Base-by-base conservation (phyloP, 2,329 filamentous ascomycete genomes). In the Pestalotiopsis sp. region DNA sequence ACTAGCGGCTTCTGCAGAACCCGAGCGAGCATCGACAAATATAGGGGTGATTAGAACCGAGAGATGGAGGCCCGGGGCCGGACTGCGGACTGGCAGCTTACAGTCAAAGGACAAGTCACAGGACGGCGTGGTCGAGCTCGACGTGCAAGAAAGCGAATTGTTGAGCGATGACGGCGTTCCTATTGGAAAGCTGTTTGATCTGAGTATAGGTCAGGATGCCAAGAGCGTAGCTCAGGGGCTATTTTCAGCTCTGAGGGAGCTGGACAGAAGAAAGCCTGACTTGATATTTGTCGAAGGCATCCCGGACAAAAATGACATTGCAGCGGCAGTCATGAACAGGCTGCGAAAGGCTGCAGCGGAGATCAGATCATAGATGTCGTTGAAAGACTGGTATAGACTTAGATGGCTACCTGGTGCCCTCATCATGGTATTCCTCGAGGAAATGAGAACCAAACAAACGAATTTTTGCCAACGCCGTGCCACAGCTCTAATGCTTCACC, bases 201-300 rank as follows among this genome's bases (percentile, higher is more conserved):
- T 97, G 60, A 82, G 89, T 69, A 84, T 99, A 14, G 95, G 95
- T 0, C 82, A 81, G 17, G 88, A 92, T 59, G 90, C 90, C 0
- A 88, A 88, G 72, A 88, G 88, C 39, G 94, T 99, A 74, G 95
- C 96, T 1, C 90, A 95, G 74, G 93, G 93, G 0, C 84, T 99
- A 14, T 99, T 99, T 78, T 93, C 93, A 13, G 93, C 94, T 1
- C 83, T 99, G 66, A 87, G 96, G 66, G 93, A 95, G 73, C 86
- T 99, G 71, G 96, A 99, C 79, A 88, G 91, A 75, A 86, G 90
- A 71, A 88, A 90, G 38, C 94, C 94, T 3, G 91, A 96, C 77
- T 85, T 92, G 23, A 98, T 99, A 66, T 93, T 95, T 73, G 93
- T 98, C 12, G 96, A 99, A 79, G 95, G 95, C 2, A 92, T 98